Evolutionary conservation across 1,284 basidiomycete genomes (phyloP).

Genomic region (Schizopora paradoxa): DNA sequence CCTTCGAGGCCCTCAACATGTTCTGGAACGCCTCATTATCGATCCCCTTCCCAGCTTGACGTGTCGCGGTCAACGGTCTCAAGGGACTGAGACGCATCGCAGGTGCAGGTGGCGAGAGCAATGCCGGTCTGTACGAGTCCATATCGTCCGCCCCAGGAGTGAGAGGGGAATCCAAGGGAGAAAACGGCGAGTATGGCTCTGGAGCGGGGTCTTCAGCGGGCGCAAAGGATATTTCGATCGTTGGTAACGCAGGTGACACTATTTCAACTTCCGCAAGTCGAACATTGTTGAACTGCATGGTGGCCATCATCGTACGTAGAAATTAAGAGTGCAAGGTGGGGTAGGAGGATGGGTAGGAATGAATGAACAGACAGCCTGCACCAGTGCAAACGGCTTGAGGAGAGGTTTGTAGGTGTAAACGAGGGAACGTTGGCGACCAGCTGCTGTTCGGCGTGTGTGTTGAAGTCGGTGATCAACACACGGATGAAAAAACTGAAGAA

Average conservation of each 20-base stretch:
- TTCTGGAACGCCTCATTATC: constrained; percentile 58
- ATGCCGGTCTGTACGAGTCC: constrained; percentile 48
- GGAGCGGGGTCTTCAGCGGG: constrained; percentile 43
- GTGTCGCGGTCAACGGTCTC: constrained; percentile 35
- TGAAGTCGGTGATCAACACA: constrained; percentile 20
- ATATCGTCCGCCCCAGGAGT: constrained; percentile 29
- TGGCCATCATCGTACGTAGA: constrained; percentile 10
- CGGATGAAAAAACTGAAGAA: constrained; percentile 23
- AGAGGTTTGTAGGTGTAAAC: constrained; percentile 2
- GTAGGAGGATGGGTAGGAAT: constrained; percentile 19
- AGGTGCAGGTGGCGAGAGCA: constrained; percentile 53
- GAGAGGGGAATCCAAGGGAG: constrained; percentile 21
- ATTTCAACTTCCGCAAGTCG: too few relatives aligned
- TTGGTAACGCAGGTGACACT: constrained; percentile 41
- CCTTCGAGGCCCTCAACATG: constrained; percentile 46
- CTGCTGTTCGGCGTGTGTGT: too few relatives aligned
- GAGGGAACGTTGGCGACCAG: too few relatives aligned
- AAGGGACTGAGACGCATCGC: constrained; percentile 47
- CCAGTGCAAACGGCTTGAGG: constrained; percentile 25
- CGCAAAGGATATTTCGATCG: constrained; percentile 63
- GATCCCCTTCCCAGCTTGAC: constrained; percentile 43
- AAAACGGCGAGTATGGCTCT: constrained; percentile 61
- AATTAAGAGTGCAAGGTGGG: constrained; percentile 14
- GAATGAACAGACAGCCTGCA: constrained; percentile 40
- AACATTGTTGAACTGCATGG: constrained; percentile 35